These are phyloP conservation scores for Elongisporangium anandrum DNA, from an alignment of 352 stramenopile species.

Conservation along the genomic window DNA sequence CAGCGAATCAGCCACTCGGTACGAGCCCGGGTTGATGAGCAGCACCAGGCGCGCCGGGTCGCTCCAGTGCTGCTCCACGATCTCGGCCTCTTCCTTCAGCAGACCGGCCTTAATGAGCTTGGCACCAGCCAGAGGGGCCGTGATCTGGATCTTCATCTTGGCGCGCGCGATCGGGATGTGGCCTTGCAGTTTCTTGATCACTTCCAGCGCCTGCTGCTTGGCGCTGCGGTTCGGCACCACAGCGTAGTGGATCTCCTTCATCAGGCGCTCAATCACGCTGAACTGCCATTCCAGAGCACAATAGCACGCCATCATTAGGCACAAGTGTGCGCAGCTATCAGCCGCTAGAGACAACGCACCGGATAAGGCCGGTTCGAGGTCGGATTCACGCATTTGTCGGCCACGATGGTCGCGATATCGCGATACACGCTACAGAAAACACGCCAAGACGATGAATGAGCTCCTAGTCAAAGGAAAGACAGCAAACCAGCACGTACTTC, in stretches of 20 bases:
- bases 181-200: constrained; percentile 92
- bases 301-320: neutral
- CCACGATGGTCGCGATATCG: constrained; percentile 96
- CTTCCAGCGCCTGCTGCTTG: constrained; percentile 97
- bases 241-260: constrained; percentile 95
- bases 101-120: constrained; percentile 60
- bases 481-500: constrained; percentile 37
- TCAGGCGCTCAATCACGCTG: constrained; percentile 94
- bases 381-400: constrained; percentile 97
- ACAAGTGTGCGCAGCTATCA: neutral
- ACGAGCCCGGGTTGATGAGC: constrained; percentile 73
- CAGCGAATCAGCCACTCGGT: constrained; percentile 68
- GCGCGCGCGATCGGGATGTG: constrained; percentile 95
- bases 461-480: neutral
- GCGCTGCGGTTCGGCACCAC: constrained; percentile 93
- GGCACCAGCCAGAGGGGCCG: constrained; percentile 37
- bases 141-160: constrained; percentile 95
- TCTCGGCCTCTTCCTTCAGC: constrained; percentile 55
- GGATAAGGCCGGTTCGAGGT: constrained; percentile 94
- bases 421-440: constrained; percentile 74
- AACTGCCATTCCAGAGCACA: constrained; percentile 49
- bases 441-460: constrained; percentile 1
- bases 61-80: constrained; percentile 57
- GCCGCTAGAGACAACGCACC: constrained; percentile 14
- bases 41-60: constrained; percentile 60